A percentile compares a stretch with the other conserved stretches of the same genome.
phyloP scores from a whole-genome alignment of 163 green algal genomes.

The Coccomyxa subellipsoidea region DNA sequence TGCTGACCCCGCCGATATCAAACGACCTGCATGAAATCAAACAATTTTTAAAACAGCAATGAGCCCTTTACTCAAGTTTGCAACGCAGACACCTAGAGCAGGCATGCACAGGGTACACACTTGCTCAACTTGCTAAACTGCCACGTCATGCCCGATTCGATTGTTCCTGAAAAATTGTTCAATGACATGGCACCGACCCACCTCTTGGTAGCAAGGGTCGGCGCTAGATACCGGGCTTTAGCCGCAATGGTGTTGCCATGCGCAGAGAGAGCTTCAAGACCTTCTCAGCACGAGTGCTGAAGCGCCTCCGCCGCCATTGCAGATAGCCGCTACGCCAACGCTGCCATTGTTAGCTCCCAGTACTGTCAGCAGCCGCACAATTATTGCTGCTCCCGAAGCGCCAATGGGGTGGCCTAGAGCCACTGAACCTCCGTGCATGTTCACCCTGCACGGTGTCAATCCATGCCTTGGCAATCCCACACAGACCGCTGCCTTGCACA shows the following conservation, averaged over 20 bases:
- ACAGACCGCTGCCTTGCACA: neutral
- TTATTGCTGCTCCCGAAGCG: slow-evolving; percentile 72
- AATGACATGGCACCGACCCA: neutral
- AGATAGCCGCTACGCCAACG: slow-evolving; percentile 77
- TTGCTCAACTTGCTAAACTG: too few relatives aligned
- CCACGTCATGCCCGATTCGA: too few relatives aligned
- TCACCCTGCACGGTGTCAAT: slow-evolving; percentile 55
- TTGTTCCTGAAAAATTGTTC: too few relatives aligned
- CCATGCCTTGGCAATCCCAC: too few relatives aligned
- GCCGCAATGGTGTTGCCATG: neutral
- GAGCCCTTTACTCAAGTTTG: too few relatives aligned
- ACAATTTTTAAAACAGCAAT: too few relatives aligned
- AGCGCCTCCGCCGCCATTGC: slow-evolving; percentile 91
- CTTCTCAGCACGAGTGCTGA: slow-evolving; percentile 75
- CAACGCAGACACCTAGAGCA: too few relatives aligned
- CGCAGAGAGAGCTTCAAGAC: neutral
- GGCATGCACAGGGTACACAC: too few relatives aligned
- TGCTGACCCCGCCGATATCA: too few relatives aligned
- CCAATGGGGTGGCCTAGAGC: slow-evolving; percentile 90
- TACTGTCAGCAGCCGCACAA: slow-evolving; percentile 81
- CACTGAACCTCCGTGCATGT: slow-evolving; percentile 83
- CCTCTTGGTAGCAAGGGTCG: too few relatives aligned
- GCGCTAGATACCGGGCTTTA: too few relatives aligned
- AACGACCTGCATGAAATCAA: too few relatives aligned
- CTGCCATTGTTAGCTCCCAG: slow-evolving; percentile 44